Percentiles rank a stretch among this genome's conserved stretches.
Evolutionary conservation across 768 basidiomycete species (phyloP).

Genomic region (Crepidotus variabilis): DNA sequence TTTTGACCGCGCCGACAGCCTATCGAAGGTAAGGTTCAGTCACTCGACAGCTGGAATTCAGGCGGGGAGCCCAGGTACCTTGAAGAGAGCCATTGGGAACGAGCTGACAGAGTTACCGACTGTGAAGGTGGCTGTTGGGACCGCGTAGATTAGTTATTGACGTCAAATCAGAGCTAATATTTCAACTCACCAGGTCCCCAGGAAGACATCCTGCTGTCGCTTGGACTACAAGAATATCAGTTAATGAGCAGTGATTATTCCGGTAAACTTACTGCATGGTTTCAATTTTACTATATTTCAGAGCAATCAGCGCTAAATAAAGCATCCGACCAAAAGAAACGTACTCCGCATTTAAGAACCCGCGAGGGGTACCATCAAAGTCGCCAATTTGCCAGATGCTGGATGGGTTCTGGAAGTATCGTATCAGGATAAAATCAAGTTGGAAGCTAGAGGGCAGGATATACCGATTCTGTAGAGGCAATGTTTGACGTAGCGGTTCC

Average conservation of each 20-base stretch:
- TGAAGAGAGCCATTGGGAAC: slow-evolving; percentile 36
- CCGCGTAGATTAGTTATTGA: not conserved
- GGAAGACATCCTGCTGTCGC: slow-evolving; percentile 28
- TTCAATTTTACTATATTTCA: slow-evolving; percentile 26
- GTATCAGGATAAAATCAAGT: not conserved
- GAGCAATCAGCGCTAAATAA: not conserved
- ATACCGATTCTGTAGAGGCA: slow-evolving; percentile 25
- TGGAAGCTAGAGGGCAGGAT: not conserved
- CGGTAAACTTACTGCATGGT: slow-evolving; percentile 27
- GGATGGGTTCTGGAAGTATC: slow-evolving; percentile 18
- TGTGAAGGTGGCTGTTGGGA: slow-evolving; percentile 26
- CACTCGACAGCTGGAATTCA: not conserved
- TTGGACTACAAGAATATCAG: slow-evolving; percentile 20
- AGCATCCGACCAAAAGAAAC: slow-evolving; percentile 3
- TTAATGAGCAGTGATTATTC: not conserved
- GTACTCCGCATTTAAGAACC: slow-evolving; percentile 34
- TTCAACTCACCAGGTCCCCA: slow-evolving; percentile 28
- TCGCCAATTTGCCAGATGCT: slow-evolving; percentile 34
- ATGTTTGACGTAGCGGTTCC: slow-evolving; percentile 25
- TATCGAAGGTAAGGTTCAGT: not conserved
- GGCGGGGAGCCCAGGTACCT: slow-evolving; percentile 12
- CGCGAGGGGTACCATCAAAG: slow-evolving; percentile 32
- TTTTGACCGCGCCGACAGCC: slow-evolving; percentile 28
- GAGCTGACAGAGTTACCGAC: slow-evolving; percentile 21
- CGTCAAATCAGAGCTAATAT: not conserved